Conservation (phyloP, 2,329 filamentous ascomycete genomes). For the Lachnellula subtilissima region DNA sequence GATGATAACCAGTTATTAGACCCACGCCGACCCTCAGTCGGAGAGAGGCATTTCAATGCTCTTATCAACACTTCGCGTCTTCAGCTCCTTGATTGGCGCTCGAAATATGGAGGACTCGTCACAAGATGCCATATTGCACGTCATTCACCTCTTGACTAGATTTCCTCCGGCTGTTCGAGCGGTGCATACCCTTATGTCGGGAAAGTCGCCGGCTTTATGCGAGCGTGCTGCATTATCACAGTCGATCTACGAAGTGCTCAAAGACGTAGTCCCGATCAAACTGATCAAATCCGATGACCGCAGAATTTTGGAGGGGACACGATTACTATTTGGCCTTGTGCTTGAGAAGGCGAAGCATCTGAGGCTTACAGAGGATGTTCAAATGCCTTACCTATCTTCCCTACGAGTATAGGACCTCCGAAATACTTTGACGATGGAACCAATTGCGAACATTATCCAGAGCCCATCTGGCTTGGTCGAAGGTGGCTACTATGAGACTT, state of each 20-base stretch:
- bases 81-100: neutral
- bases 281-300: neutral
- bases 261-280: neutral
- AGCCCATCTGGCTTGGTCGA: neutral
- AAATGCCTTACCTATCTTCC: neutral
- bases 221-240: neutral
- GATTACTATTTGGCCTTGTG: neutral
- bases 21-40: neutral
- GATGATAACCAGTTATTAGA: neutral
- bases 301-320: neutral
- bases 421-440: slow-evolving; percentile 1
- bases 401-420: neutral
- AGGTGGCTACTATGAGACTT: neutral
- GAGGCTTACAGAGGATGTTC: neutral
- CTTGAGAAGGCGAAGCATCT: slow-evolving; percentile 1
- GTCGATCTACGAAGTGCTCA: neutral
- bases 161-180: slow-evolving; percentile 1
- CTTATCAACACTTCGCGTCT: neutral
- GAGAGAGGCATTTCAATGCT: neutral
- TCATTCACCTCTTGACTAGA: neutral
- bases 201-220: neutral
- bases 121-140: neutral
- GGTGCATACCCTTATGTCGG: neutral
- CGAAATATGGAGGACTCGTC: neutral
- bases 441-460: neutral